Conservation (phyloP, 2,329 filamentous ascomycete genomes). For the Colletotrichum sp. region DNA sequence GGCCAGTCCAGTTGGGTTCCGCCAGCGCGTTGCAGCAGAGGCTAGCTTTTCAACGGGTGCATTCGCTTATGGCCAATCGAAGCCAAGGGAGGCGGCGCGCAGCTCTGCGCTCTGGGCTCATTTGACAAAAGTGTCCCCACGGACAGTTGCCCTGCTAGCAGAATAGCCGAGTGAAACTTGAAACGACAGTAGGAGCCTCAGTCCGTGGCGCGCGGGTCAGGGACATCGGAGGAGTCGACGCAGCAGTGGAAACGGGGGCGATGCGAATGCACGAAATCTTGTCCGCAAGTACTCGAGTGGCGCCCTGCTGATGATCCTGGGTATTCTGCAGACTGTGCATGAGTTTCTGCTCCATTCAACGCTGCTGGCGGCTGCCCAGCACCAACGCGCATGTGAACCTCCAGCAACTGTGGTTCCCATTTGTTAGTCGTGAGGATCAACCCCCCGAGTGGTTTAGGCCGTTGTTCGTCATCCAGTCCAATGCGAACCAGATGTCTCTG, state of each 20-base stretch:
- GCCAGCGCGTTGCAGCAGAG: neutral
- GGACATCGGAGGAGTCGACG: neutral
- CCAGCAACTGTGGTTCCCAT: neutral
- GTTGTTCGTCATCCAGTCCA: neutral
- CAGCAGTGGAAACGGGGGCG: neutral
- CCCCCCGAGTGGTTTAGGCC: neutral
- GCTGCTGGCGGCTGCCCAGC: neutral
- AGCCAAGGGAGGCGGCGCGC: neutral
- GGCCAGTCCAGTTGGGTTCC: neutral
- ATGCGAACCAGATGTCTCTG: neutral
- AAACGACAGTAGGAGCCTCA: conserved; percentile 2
- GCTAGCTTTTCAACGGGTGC: neutral
- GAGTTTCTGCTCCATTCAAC: neutral
- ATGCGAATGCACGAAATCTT: neutral
- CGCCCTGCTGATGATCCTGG: conserved; percentile 1
- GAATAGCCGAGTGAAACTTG: conserved; percentile 6
- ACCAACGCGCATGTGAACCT: neutral
- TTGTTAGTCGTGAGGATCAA: neutral
- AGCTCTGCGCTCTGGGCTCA: neutral
- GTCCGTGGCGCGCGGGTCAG: neutral
- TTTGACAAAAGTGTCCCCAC: neutral
- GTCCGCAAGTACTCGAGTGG: neutral
- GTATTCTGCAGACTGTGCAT: neutral
- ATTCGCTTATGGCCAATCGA: neutral
- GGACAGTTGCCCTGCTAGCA: neutral